These are phyloP conservation scores for Pseudoperonospora humuli DNA, from an alignment of 352 stramenopile species.

Conservation along the genomic window DNA sequence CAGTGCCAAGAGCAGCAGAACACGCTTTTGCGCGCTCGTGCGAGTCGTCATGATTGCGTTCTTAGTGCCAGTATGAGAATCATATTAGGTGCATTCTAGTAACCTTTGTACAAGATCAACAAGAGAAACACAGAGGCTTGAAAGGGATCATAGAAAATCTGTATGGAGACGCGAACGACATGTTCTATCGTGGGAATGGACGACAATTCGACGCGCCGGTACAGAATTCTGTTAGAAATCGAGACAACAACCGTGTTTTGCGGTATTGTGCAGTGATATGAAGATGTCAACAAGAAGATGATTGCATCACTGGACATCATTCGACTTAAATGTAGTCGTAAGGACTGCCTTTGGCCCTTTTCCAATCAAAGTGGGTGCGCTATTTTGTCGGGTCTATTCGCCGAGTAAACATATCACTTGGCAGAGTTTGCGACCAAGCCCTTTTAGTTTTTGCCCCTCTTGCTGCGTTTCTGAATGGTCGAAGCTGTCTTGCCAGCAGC, in stretches of 20 bases:
- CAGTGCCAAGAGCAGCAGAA: conserved; percentile 13
- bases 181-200: conserved; percentile 18
- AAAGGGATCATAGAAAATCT: conserved; percentile 14
- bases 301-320: conserved; percentile 43
- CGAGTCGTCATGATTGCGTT: conserved; percentile 28
- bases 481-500: conserved; percentile 12
- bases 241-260: not conserved
- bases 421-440: conserved; percentile 1
- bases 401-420: not conserved
- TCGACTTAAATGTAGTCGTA: too few relatives aligned
- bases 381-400: conserved; percentile 5
- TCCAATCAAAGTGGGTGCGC: conserved; percentile 9
- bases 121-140: conserved; percentile 1
- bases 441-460: conserved; percentile 27
- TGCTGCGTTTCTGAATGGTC: conserved; percentile 21
- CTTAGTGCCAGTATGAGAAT: conserved; percentile 45
- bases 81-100: conserved; percentile 34
- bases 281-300: conserved; percentile 58
- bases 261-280: conserved; percentile 25
- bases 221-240: conserved; percentile 5
- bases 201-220: conserved; percentile 18
- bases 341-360: conserved; percentile 1
- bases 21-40: conserved; percentile 7
- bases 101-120: conserved; percentile 21
- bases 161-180: conserved; percentile 24